Evolutionary conservation across 192 early-diverging fungal genomes (phyloP), one percentile per base, ranked within the genome.

Genomic region (Linnemannia hyalina): DNA sequence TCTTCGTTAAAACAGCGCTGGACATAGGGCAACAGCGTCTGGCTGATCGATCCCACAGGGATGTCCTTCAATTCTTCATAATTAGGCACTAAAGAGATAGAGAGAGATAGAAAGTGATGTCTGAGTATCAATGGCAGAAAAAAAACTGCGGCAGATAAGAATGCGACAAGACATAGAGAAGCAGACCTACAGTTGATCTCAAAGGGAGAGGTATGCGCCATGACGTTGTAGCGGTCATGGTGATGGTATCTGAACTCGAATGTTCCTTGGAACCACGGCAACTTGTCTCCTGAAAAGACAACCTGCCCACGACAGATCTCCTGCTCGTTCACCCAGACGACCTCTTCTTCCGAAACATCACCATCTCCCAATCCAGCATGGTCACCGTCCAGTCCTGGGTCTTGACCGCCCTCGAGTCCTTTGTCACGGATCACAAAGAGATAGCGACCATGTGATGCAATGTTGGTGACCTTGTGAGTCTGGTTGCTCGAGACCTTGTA

Each of bases 221-320:
- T 92, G 22, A 98, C 97, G 54, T 92, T 93, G 77, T 99, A 96
- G 23, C 93, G 93, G 26, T 94, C 93, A 82, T 97, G 95, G 71
- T 96, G 94, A 88, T 99, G 98, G 86, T 97, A 94, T 16, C 98
- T 91, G 77, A 96, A 93, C 89, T 99, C 97, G 82, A 97, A 99
- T 0, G 89, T 93, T 20, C 98, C 98, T 15, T 92, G 85, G 77
- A 93, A 90, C 95, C 97, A 99, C 9, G 97, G 97, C 65, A 98
- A 73, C 5, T 92, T 83, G 11, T 92, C 82, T 49, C 94, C 91
- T 42, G 83, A 80, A 76, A 98, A 98, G 10, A 75, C 68, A 9
- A 79, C 70, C 32, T 74, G 47, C n/a, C 89, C 84, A 22, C 57
- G 74, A 68, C 83, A 85, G 20, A 85, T 44, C 57, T 80, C 81